Evolutionary conservation across 2,329 filamentous ascomycete genomes (phyloP).

Genomic region (Leptographium radiaticola): DNA sequence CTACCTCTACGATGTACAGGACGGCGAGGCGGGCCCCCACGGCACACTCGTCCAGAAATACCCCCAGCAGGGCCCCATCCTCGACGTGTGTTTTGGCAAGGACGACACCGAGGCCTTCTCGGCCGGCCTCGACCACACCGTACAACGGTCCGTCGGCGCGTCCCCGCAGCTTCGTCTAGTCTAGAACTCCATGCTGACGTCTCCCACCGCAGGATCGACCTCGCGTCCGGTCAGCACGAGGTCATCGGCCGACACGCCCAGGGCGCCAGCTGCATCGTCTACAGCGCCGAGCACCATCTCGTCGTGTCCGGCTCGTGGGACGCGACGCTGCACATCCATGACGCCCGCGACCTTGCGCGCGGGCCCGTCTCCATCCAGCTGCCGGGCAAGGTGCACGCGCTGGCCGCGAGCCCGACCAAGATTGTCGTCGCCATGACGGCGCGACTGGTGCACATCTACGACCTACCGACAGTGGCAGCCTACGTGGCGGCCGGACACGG

Average conservation of each 20-base stretch:
- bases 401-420: conserved; percentile 65
- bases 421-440: conserved; percentile 93
- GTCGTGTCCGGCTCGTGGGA: conserved; percentile 93
- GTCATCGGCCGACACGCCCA: conserved; percentile 66
- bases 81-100: conserved; percentile 84
- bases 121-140: conserved; percentile 75
- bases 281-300: conserved; percentile 63
- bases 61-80: conserved; percentile 70
- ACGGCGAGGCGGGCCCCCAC: conserved; percentile 38
- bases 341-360: conserved; percentile 38
- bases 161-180: no score
- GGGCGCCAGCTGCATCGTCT: conserved; percentile 73
- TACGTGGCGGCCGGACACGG: conserved; percentile 23
- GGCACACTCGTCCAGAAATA: conserved; percentile 59
- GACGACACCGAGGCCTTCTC: conserved; percentile 75
- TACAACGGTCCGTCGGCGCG: conserved; percentile 46
- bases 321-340: conserved; percentile 74
- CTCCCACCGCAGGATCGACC: conserved; percentile 39
- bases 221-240: conserved; percentile 58
- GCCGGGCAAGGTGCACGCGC: conserved; percentile 78
- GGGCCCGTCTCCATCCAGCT: conserved; percentile 54
- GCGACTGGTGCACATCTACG: conserved; percentile 89
- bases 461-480: conserved; percentile 54
- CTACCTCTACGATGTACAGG: conserved; percentile 70
- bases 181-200: not conserved